phyloP scores from a whole-genome alignment of 805 yeast genomes.

The Starmerella ratchasimensis region DNA sequence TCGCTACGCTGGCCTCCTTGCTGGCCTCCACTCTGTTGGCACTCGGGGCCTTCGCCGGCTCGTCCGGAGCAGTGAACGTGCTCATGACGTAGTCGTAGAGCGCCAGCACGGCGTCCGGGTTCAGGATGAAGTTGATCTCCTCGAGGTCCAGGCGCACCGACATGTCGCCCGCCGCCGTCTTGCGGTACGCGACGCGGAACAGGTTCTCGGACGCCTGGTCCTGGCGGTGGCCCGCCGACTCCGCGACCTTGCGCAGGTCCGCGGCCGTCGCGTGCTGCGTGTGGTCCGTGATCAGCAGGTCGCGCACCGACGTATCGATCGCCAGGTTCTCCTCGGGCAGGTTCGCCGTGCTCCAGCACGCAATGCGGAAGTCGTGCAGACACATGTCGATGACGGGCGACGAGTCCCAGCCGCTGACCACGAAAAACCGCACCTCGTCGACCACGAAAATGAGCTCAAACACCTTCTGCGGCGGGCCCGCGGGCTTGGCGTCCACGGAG shows the following conservation, averaged over 20 bases:
- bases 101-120: constrained; percentile 66
- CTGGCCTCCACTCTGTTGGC: too few species aligned
- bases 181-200: constrained; percentile 43
- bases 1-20: too few species aligned
- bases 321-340: constrained; percentile 39
- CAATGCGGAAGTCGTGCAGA: constrained; percentile 49
- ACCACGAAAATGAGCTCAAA: constrained; percentile 66
- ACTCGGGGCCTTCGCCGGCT: background rate
- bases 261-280: constrained; percentile 47
- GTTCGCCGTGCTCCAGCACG: constrained; percentile 39
- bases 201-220: constrained; percentile 25
- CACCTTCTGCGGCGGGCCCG: constrained; percentile 35
- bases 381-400: constrained; percentile 59
- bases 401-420: constrained; percentile 57
- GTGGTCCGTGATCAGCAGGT: constrained; percentile 60
- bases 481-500: background rate
- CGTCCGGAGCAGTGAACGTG: constrained; percentile 50
- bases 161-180: constrained; percentile 60
- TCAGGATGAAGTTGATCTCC: constrained; percentile 57
- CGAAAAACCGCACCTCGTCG: constrained; percentile 44
- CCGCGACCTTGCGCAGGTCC: constrained; percentile 54
- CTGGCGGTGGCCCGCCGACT: constrained; percentile 38
- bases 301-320: constrained; percentile 49
- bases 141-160: constrained; percentile 59
- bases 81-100: constrained; percentile 67